These are phyloP conservation scores for Coemansia umbellata DNA, from an alignment of 192 early-diverging fungal species.

Conservation along the genomic window DNA sequence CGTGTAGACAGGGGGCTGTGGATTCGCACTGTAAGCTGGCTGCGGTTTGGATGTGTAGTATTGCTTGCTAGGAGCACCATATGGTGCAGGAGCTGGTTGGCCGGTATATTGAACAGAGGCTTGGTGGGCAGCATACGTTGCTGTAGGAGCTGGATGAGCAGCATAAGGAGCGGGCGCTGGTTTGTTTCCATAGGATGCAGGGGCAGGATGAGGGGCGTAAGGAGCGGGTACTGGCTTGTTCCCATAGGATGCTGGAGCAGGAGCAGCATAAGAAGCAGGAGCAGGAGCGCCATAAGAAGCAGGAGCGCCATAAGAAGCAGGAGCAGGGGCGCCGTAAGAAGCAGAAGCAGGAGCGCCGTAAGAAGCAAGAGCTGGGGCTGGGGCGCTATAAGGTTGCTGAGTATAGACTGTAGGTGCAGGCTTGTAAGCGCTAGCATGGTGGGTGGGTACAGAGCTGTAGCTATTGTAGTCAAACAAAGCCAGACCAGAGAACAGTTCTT, in stretches of 20 bases:
- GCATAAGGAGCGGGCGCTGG: conserved; percentile 3
- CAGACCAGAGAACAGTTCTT: conserved; percentile 6
- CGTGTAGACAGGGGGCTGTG: no score
- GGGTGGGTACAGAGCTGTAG: not conserved
- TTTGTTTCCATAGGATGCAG: not conserved
- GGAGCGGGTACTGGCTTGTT: not conserved
- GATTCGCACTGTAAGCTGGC: no score
- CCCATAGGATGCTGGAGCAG: not conserved
- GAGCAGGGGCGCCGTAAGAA: not conserved
- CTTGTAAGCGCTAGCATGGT: not conserved
- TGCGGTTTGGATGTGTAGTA: not conserved
- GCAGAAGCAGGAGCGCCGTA: not conserved
- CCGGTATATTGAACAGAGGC: conserved; percentile 2
- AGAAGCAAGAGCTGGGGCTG: not conserved
- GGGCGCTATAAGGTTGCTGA: not conserved
- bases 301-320: not conserved
- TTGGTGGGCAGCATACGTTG: not conserved
- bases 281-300: not conserved
- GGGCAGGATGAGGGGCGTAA: not conserved
- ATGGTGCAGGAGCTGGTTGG: not conserved
- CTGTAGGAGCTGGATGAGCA: not conserved
- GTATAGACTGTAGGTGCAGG: not conserved
- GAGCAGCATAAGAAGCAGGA: not conserved
- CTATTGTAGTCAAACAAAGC: conserved; percentile 7
- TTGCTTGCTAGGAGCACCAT: not conserved